Evolutionary conservation across 2,329 filamentous ascomycete genomes (phyloP).

Genomic region (Penicillium sp.): DNA sequence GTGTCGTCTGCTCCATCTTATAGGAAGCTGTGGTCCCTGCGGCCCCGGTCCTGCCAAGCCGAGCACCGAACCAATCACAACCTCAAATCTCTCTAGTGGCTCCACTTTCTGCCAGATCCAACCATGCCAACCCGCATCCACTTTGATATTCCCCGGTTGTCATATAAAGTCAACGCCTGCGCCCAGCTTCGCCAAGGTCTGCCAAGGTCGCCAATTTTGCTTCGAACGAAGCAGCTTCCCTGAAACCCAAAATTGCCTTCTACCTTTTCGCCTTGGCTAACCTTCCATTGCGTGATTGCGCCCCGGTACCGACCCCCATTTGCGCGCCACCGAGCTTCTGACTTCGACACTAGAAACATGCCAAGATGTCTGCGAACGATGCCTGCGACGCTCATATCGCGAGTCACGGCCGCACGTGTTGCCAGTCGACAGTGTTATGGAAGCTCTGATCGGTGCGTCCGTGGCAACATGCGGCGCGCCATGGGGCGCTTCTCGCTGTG

Average conservation of each 20-base stretch:
- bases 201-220: constrained; percentile 23
- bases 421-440: constrained; percentile 2
- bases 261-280: constrained; percentile 4
- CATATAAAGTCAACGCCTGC: constrained; percentile 4
- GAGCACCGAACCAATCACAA: not conserved
- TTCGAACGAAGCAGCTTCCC: constrained; percentile 3
- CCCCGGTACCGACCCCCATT: constrained; percentile 9
- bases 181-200: constrained; percentile 21
- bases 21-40: constrained; percentile 19
- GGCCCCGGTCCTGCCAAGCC: constrained; percentile 20
- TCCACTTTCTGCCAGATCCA: constrained; percentile 1
- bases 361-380: constrained; percentile 13
- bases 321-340: constrained; percentile 9
- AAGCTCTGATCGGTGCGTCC: not conserved
- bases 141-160: not conserved
- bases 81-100: not conserved
- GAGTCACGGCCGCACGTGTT: constrained; percentile 28
- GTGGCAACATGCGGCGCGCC: not conserved
- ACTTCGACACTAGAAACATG: constrained; percentile 15
- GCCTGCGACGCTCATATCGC: constrained; percentile 11
- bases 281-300: constrained; percentile 15
- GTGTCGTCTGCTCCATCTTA: constrained; percentile 11
- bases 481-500: constrained; percentile 1
- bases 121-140: not conserved
- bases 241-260: too few relatives aligned